phyloP scores from a whole-genome alignment of 345 rosid species.

The Firmiana major region DNA sequence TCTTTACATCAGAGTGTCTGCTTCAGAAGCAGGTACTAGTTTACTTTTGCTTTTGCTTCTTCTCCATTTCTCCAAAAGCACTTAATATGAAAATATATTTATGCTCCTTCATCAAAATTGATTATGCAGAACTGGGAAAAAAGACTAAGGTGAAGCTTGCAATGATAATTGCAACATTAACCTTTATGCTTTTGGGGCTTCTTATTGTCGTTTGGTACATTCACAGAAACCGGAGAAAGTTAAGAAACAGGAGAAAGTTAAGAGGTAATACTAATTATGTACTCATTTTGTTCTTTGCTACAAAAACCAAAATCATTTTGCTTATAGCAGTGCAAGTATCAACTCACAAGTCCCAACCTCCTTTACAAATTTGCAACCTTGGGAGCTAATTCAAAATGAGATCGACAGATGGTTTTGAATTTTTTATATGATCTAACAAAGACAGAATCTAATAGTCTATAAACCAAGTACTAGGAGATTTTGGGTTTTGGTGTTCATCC shows the following conservation, averaged over 20 bases:
- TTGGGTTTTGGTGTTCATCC: too few species aligned
- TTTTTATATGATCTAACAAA: too few species aligned
- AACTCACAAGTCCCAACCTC: too few species aligned
- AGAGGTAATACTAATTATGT: not conserved
- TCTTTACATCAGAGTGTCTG: conserved; percentile 13
- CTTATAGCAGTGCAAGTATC: not conserved
- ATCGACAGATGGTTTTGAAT: too few species aligned
- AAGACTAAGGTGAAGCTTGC: not conserved
- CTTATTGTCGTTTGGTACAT: not conserved
- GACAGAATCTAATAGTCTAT: too few species aligned
- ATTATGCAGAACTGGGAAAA: not conserved
- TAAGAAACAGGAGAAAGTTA: not conserved
- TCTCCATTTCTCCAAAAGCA: not conserved
- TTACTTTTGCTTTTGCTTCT: not conserved
- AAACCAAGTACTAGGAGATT: too few species aligned
- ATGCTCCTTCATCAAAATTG: not conserved
- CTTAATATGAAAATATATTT: not conserved
- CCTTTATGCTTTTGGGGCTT: not conserved
- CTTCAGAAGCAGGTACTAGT: not conserved
- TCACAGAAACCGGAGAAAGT: not conserved
- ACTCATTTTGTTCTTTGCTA: not conserved
- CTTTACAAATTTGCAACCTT: too few species aligned
- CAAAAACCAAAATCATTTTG: not conserved
- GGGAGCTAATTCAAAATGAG: too few species aligned
- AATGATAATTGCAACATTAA: too few species aligned